Evolutionary conservation across 257 asterid genomes (phyloP).

Genomic region (Eucommia ulmoides): DNA sequence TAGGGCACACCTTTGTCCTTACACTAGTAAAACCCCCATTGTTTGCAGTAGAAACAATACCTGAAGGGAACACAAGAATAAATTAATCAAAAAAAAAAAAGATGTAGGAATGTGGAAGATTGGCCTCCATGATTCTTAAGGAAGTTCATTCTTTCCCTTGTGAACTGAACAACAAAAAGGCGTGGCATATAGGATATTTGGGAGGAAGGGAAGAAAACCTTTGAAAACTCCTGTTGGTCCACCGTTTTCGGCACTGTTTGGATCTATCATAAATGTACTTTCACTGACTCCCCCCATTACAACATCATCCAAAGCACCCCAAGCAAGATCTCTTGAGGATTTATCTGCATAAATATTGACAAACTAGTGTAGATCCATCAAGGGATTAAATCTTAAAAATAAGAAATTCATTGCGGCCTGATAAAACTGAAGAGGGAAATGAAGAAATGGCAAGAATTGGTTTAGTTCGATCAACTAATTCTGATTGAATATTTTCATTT

Average conservation of each 20-base stretch:
- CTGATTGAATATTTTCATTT: too few species aligned
- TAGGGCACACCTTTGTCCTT: slow-evolving; percentile 59
- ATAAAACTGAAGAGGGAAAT: too few species aligned
- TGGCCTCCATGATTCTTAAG: too few species aligned
- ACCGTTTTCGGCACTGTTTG: slow-evolving; percentile 67
- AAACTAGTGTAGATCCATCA: too few species aligned
- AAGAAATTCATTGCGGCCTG: too few species aligned
- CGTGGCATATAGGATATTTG: too few species aligned
- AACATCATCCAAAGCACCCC: slow-evolving; percentile 98
- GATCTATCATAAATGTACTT: slow-evolving; percentile 63
- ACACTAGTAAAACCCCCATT: slow-evolving; percentile 93
- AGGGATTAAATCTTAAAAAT: too few species aligned
- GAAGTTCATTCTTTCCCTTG: too few species aligned
- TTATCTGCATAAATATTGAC: slow-evolving; percentile 28
- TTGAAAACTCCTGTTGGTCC: slow-evolving; percentile 74
- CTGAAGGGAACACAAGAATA: slow-evolving; percentile 19
- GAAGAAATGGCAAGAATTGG: too few species aligned
- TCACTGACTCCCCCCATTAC: slow-evolving; percentile 99
- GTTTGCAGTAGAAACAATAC: slow-evolving; percentile 80
- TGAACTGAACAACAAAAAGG: slow-evolving; percentile 1
- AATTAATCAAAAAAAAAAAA: neutral
- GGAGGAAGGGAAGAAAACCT: slow-evolving; percentile 28
- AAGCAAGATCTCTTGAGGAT: slow-evolving; percentile 53
- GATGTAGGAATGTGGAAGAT: too few species aligned
- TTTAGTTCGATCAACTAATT: too few species aligned